Percentiles rank a stretch among this genome's conserved stretches.
Evolutionary conservation across 495 filamentous ascomycete genomes (phyloP).

Genomic region (Penicillium crystallinum): DNA sequence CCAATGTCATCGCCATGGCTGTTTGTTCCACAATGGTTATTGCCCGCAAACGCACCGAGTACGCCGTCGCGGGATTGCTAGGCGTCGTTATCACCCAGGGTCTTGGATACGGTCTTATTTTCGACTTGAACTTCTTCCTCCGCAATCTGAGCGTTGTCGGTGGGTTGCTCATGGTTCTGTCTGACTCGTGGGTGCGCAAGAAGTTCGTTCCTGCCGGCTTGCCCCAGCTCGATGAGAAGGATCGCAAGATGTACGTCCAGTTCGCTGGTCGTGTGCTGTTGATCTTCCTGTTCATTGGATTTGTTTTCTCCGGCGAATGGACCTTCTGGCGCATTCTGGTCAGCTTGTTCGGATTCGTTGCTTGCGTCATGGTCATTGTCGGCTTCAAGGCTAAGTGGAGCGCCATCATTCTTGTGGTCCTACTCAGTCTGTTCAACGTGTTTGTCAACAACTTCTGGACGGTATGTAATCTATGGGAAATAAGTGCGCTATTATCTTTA

Average conservation of each 20-base stretch:
- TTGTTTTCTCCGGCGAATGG: constrained; percentile 94
- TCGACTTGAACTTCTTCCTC: constrained; percentile 99
- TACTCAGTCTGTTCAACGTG: constrained; percentile 93
- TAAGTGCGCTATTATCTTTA: background rate
- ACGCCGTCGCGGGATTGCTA: constrained; percentile 84
- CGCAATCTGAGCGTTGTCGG: constrained; percentile 97
- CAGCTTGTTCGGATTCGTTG: constrained; percentile 74
- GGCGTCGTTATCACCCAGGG: constrained; percentile 93
- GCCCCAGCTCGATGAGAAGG: constrained; percentile 93
- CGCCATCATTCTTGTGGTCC: constrained; percentile 85
- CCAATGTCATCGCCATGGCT: constrained; percentile 87
- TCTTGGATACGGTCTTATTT: constrained; percentile 95
- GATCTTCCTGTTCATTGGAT: constrained; percentile 95
- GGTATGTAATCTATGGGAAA: constrained; percentile 53
- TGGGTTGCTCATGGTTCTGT: constrained; percentile 94
- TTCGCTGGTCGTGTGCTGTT: constrained; percentile 92
- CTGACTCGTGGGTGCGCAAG: constrained; percentile 97
- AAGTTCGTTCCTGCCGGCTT: constrained; percentile 92
- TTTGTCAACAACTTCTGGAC: constrained; percentile 99
- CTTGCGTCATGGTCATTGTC: constrained; percentile 97
- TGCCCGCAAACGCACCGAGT: constrained; percentile 82
- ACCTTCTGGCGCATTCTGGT: constrained; percentile 78
- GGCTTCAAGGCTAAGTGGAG: constrained; percentile 99
- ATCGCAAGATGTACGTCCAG: constrained; percentile 99
- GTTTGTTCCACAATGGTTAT: constrained; percentile 81